These are phyloP conservation scores for Amanita rubescens DNA, from an alignment of 768 basidiomycete genomes.

Conservation along the genomic window DNA sequence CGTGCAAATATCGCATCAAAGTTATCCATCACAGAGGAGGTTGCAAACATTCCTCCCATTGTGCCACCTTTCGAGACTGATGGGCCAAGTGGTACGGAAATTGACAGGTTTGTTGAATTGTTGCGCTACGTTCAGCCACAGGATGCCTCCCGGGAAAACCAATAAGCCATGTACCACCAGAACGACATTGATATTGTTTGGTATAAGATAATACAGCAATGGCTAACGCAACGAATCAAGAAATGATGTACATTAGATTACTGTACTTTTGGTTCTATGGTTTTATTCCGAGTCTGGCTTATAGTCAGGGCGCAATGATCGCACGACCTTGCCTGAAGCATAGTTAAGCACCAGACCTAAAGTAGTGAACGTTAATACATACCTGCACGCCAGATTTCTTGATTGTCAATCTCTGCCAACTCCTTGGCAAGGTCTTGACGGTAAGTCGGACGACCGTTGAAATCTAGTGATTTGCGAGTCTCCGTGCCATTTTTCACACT, in stretches of 20 bases:
- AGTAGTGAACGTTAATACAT: conserved; percentile 16
- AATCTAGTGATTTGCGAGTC: conserved; percentile 94
- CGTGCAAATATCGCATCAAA: no score
- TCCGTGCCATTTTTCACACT: conserved; percentile 93
- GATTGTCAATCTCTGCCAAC: conserved; percentile 90
- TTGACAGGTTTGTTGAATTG: no score
- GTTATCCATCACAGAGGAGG: no score
- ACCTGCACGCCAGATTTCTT: conserved; percentile 98
- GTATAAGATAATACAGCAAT: conserved; percentile 2
- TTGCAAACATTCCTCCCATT: no score
- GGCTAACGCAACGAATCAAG: not conserved
- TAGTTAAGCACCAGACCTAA: not conserved
- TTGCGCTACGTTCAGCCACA: no score
- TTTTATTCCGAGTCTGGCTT: conserved; percentile 51
- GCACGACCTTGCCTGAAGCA: conserved; percentile 76
- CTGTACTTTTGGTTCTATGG: conserved; percentile 1
- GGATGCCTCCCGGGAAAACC: no score
- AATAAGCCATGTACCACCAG: not conserved
- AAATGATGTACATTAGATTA: not conserved
- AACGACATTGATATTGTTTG: not conserved
- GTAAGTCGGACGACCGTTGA: conserved; percentile 90
- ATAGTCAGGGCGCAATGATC: conserved; percentile 81
- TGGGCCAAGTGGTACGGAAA: no score
- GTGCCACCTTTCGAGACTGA: no score
- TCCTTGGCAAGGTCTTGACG: conserved; percentile 89